Evolutionary conservation across 192 early-diverging fungal species (phyloP), one percentile per base, ranked within the genome.

Genomic region (Dispira parvispora): DNA sequence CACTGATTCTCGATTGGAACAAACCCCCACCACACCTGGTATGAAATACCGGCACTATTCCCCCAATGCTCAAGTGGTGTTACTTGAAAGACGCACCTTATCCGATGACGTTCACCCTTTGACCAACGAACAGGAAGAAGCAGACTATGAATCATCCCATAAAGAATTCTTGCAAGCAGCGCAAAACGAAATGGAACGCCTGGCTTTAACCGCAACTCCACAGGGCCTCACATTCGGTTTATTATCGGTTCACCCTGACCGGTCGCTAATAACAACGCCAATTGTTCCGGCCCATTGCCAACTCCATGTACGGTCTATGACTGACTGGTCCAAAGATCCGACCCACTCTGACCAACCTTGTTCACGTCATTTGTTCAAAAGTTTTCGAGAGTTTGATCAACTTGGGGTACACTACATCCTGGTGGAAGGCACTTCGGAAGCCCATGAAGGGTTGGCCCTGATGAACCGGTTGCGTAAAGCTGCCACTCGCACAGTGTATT

Each of bases 21-120:
- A 67, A 25, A 74, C 80, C 10, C 96, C 96, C 0, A 94, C 90
- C 0, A 95, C 96, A 20, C 96, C 96, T 23, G 96, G 96, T 13
- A 99, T 99, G 96, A 99, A 99, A 70, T 99, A 99, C 70, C 73
- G 92, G 8, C 96, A 99, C 73, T 99, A 99, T 67, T 88, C 90
- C 23, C 96, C 96, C 9, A 79, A 87, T 25, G 90, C 89, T 3
- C 78, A 83, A 46, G 94, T 96, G 23, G 73, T 92, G 11, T 54
- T 97, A 25, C 80, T 92, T 66, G 84, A 80, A 44, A 53, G 57
- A 3, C 42, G 43, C 23, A 11, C 43, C 3, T 11, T 42, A 16
- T 50, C 32, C 45, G 32, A 38, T 38, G 32, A 38, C 32, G 6
- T 38, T 1, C 32, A 6, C 6, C 43, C 25, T 9, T 45, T 8